Evolutionary conservation across 148 eudicot genomes (phyloP), one percentile per base, ranked within the genome.

Genomic region (Rhododendron griersonianum): DNA sequence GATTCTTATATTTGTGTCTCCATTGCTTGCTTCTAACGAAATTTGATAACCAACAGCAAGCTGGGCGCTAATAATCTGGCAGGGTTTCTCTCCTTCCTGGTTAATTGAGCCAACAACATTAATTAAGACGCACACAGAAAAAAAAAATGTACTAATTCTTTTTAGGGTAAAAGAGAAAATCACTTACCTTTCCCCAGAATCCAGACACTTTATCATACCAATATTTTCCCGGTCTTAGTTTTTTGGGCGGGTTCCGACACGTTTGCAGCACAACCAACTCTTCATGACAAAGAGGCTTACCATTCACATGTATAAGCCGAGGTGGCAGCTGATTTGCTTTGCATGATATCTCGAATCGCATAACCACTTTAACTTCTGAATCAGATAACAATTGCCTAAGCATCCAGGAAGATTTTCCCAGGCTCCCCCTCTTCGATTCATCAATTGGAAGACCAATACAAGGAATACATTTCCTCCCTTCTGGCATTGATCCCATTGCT

Each of bases 401-500:
- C 90, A 94, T 47, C 83, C 90, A 86, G 0, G 95, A 91, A 86
- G 90, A 87, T 84, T 90, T 93, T 71, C 99, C 99, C 15, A 97
- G 90, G 65, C 87, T 50, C 35, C 86, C 89, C 28, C 97, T 84
- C 82, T 86, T 97, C 0, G 98, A 89, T 84, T 95, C 98, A 25
- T 90, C 86, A 73, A 97, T 89, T 19, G 90, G 87, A 73, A 16
- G 87, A n/a, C 96, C 94, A 19, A 94, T 92, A 86, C 99, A 97
- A 37, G 89, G 74, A 84, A 94, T 83, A 76, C 99, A 97, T 81
- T 97, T 97, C 67, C 99, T 92, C 48, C 99, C 99, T 90, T 95
- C 95, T 1, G 98, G 96, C 99, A 97, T 97, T 10, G 99, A 93
- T 78, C 99, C 99, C 99, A 97, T 97, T 67, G 92, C 95, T 86